Evolutionary conservation across 129 eudicot genomes (phyloP).

Genomic region (Solidago caesia): DNA sequence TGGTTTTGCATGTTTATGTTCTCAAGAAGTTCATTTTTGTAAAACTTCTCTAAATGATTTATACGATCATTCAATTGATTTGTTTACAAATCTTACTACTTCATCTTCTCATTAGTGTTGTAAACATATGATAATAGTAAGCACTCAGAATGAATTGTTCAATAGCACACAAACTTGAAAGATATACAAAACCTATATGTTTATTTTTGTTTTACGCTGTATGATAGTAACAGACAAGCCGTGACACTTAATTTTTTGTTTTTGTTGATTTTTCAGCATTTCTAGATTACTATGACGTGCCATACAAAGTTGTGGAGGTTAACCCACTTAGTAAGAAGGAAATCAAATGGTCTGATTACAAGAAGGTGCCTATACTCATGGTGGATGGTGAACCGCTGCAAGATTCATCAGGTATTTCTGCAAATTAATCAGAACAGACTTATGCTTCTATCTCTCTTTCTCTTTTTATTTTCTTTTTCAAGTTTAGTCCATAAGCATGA

Average conservation of each 20-base stretch:
- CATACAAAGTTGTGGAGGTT: slow-evolving; percentile 80
- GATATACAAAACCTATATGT: neutral
- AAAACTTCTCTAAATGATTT: neutral
- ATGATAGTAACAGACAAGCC: slow-evolving; percentile 2
- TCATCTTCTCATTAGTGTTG: neutral
- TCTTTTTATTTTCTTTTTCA: neutral
- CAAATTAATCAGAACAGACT: neutral
- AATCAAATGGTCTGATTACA: slow-evolving; percentile 86
- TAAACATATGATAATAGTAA: neutral
- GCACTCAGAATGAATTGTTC: neutral
- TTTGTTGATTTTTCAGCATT: slow-evolving; percentile 52
- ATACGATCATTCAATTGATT: neutral
- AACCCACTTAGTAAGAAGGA: slow-evolving; percentile 81
- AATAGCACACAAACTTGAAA: neutral
- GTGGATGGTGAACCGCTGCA: slow-evolving; percentile 75
- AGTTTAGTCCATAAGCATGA: neutral
- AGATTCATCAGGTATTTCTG: slow-evolving; percentile 72
- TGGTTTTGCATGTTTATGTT: neutral
- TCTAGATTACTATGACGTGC: slow-evolving; percentile 75
- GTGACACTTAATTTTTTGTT: neutral
- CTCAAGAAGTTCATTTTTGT: neutral
- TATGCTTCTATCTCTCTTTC: neutral
- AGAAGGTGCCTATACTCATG: slow-evolving; percentile 78
- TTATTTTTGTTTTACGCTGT: neutral
- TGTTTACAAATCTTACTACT: neutral